Conservation (phyloP, 139 green algal genomes). For the Picochlorum sp. region DNA sequence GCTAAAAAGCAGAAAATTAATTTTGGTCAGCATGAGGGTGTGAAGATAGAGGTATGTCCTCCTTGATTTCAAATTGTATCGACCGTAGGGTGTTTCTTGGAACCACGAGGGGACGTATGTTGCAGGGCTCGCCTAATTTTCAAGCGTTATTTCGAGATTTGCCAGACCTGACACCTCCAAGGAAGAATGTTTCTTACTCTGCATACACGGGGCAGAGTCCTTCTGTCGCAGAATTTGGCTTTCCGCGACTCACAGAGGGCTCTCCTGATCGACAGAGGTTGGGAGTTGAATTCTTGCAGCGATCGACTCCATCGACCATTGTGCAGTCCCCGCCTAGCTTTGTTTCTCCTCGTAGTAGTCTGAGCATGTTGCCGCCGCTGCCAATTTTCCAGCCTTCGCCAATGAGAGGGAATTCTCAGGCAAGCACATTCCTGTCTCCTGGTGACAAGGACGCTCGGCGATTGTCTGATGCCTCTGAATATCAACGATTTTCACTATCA, state of each 20-base stretch:
- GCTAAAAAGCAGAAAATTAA: too few relatives aligned
- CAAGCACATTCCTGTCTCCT: conserved; percentile 8
- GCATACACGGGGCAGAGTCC: conserved; percentile 2
- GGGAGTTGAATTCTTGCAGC: neutral
- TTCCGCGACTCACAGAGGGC: conserved; percentile 2
- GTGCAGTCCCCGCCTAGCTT: too few relatives aligned
- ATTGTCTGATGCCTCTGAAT: neutral
- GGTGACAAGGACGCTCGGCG: neutral
- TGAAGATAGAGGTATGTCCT: too few relatives aligned
- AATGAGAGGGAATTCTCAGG: conserved; percentile 1
- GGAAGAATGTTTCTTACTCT: conserved; percentile 3
- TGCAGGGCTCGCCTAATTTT: conserved; percentile 10
- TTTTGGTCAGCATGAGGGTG: too few relatives aligned
- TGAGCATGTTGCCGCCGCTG: neutral
- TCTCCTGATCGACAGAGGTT: neutral
- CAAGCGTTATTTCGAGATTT: conserved; percentile 2
- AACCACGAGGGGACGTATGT: neutral
- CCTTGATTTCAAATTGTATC: too few relatives aligned
- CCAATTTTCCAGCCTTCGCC: conserved; percentile 17
- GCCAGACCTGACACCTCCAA: conserved; percentile 7
- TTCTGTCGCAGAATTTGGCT: conserved; percentile 8
- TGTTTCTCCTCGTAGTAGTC: too few relatives aligned
- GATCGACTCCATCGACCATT: neutral
- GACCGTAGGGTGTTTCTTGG: too few relatives aligned
- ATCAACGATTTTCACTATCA: conserved; percentile 6